Base-by-base conservation (phyloP, 2,329 filamentous ascomycete genomes). In the Fusarium verrucosum region DNA sequence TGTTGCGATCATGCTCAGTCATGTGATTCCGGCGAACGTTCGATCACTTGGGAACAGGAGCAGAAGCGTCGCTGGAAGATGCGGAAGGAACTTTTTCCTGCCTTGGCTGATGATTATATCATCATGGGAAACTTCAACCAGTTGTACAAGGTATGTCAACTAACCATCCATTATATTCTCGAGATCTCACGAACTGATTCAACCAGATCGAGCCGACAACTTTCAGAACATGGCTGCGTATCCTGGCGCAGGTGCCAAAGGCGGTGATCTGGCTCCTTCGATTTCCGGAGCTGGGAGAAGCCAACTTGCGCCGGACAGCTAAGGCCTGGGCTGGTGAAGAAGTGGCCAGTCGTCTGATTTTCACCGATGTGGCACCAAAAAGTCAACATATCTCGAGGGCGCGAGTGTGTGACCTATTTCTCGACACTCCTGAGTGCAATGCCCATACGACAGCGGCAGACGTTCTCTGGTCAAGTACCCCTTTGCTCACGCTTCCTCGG, bases 51-150 rank as follows among this genome's bases (percentile, higher is more conserved):
- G 95, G 86, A 90, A 54, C 88, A 92, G 52, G 94, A 98, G 77
- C 91, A 94, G 75, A 79, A 80, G 20, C 85, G 90, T 56, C 85
- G 95, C 63, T 98, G 95, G 94, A 84, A 86, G 66, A 97, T 98
- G 93, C 89, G 95, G 26, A 96, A 94, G 73, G 89, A 96, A 70
- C 79, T 99, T 35, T 99, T 99, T 72, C 95, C 95, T 1, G 83
- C 85, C 17, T 81, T 99, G 13, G 81, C 87, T 4, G 91, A 98
- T 71, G 89, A 97, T 74, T 86, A 88, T 19, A 88, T 99, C 70
- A 97, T 99, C 70, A 84, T 99, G 57, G 95, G 92, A 8, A 99
- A 99, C 77, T 99, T 99, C 79, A 99, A 99, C 74, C 95, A 99
- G 76, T 82, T 99, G 28, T 99, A 99, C 81, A 99, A 99, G 88